phyloP scores from a whole-genome alignment of 106 monocot species.

The Apostasia ramifera region DNA sequence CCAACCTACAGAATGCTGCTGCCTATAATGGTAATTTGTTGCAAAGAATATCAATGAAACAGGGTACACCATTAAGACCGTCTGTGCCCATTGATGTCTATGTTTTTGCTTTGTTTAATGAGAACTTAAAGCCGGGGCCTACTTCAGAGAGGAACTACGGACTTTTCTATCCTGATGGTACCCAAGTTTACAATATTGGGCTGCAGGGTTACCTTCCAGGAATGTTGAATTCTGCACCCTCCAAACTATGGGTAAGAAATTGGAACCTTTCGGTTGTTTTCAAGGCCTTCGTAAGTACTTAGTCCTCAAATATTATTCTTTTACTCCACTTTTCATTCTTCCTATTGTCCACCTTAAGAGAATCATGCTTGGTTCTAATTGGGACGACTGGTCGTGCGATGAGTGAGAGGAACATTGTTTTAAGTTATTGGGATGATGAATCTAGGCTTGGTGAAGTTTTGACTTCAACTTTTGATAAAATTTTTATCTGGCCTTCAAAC shows the following conservation, averaged over 20 bases:
- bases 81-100: slow-evolving; percentile 57
- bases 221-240: slow-evolving; percentile 16
- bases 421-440: too few relatives aligned
- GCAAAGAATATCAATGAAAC: slow-evolving; percentile 51
- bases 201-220: slow-evolving; percentile 34
- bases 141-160: slow-evolving; percentile 88
- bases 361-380: background rate
- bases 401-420: background rate
- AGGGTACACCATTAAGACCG: slow-evolving; percentile 77
- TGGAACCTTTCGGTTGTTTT: background rate
- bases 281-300: background rate
- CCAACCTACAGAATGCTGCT: slow-evolving; percentile 65
- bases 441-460: too few relatives aligned
- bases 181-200: slow-evolving; percentile 73
- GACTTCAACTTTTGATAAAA: too few relatives aligned
- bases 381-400: background rate
- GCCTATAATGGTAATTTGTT: slow-evolving; percentile 72
- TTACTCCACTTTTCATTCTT: background rate
- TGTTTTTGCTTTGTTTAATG: slow-evolving; percentile 88
- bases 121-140: slow-evolving; percentile 80
- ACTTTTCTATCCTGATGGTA: slow-evolving; percentile 74
- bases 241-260: slow-evolving; percentile 31
- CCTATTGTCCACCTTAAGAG: background rate
- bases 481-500: background rate
- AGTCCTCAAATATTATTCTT: background rate